Base-by-base conservation (phyloP, 1,284 basidiomycete species). In the Cryptococcus sp. region DNA sequence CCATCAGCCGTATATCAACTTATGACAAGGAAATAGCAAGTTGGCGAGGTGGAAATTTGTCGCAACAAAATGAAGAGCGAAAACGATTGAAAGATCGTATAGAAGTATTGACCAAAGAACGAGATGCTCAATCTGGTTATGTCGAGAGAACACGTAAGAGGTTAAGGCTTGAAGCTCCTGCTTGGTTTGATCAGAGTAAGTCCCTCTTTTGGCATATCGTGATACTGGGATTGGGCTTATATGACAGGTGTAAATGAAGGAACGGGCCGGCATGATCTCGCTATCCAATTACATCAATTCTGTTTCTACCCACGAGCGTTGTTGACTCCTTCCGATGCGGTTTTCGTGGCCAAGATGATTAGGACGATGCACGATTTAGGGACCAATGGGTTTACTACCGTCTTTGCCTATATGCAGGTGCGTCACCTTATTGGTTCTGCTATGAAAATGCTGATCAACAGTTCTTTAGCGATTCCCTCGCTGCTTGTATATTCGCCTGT, bases 301-400 rank as follows among this genome's bases (percentile, higher is more conserved):
- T 98, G 96, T 72, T 82, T 98, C 58, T 86, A 90, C 65, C 94
- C 96, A 2, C 85, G 96, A 25, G 89, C 88, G 54, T 79, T 96
- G 36, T 78, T 98, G 14, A 94, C 93, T 0, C 91, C 93, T 0
- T 90, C 92, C 81, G 96, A 98, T 72, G 96, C 96, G 10, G 86
- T 94, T 50, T 98, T 87, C 61, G 91, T 92, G 54, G 87, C 90
- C 7, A 87, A 90, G 61, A 88, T 98, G 66, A 86, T 98, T 67
- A 87, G 88, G 62, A 80, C 86, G 7, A 79, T 96, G 47, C 94
- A 98, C 65, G 81, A 82, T 19, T 83, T 88, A 63, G 91, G 90
- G 13, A 91, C 92, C 0, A 83, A 85, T 11, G 86, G 87, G 4
- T 98, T 98, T 70, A 85, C 87, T 28, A 92, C 91, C 0, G 74